A percentile compares a stretch with the other conserved stretches of the same genome.
These are phyloP conservation scores for Vitis rupestris DNA, from an alignment of 164 flowering plant species.

Conservation along the genomic window DNA sequence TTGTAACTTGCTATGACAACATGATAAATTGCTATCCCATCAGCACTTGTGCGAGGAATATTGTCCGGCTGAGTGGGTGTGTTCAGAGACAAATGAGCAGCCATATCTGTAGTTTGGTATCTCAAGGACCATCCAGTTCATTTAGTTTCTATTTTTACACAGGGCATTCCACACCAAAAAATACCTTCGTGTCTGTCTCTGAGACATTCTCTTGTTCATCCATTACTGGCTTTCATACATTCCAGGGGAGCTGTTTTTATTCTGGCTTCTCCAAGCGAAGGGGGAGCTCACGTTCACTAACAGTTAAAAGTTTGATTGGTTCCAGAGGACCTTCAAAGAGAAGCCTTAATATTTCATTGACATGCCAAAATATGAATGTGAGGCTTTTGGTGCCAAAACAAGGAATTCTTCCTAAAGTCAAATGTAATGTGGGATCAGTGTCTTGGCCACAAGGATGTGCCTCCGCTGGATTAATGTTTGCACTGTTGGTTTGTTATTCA, in stretches of 20 bases:
- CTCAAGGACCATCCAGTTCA: constrained; percentile 31
- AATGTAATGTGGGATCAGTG: constrained; percentile 35
- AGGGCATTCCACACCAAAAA: constrained; percentile 21
- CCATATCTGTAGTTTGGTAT: constrained; percentile 29
- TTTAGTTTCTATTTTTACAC: constrained; percentile 25
- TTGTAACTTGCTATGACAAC: constrained; percentile 27
- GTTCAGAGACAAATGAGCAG: constrained; percentile 37
- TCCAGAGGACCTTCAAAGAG: constrained; percentile 22
- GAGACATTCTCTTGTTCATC: constrained; percentile 27
- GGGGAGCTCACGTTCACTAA: constrained; percentile 19
- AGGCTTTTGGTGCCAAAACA: constrained; percentile 40
- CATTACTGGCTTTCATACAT: constrained; percentile 17
- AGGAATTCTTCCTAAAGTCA: constrained; percentile 35
- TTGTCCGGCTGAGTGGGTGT: constrained; percentile 26
- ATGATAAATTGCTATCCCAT: constrained; percentile 47
- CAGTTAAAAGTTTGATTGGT: constrained; percentile 22
- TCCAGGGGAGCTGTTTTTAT: constrained; percentile 23
- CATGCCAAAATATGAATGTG: constrained; percentile 31
- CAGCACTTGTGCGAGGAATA: constrained; percentile 34
- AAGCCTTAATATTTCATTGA: constrained; percentile 35
- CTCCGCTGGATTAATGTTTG: constrained; percentile 46
- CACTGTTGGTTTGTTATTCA: constrained; percentile 55
- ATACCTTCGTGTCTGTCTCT: constrained; percentile 23
- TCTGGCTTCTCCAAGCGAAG: constrained; percentile 30
- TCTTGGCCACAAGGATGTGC: constrained; percentile 41